phyloP scores from a whole-genome alignment of 352 stramenopile species.

The Albugo candida region DNA sequence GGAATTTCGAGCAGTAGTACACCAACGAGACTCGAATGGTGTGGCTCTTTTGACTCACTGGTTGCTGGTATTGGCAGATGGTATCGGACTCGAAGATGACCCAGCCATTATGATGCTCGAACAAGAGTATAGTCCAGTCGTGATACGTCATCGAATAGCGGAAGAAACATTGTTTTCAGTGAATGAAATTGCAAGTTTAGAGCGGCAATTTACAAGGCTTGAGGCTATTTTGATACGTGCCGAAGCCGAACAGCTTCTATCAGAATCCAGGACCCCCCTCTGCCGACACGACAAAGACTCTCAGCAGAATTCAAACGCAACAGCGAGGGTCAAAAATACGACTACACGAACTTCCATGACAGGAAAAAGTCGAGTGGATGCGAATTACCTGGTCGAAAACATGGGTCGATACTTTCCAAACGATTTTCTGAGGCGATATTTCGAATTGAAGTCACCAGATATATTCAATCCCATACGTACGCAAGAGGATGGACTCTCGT shows the following conservation, averaged over 20 bases:
- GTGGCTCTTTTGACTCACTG: slow-evolving; percentile 40
- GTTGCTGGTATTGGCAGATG: slow-evolving; percentile 36
- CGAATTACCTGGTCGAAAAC: too few relatives aligned
- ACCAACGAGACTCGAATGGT: slow-evolving; percentile 25
- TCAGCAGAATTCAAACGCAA: too few relatives aligned
- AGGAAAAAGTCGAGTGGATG: too few relatives aligned
- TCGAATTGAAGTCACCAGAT: not conserved
- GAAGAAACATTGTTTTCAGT: slow-evolving; percentile 47
- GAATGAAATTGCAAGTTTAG: slow-evolving; percentile 46
- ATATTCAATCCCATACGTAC: not conserved
- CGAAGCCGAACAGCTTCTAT: slow-evolving; percentile 27
- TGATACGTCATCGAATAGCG: slow-evolving; percentile 58
- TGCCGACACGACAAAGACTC: too few relatives aligned
- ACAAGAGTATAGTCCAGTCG: slow-evolving; percentile 57
- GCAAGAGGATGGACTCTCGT: too few relatives aligned
- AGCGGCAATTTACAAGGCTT: slow-evolving; percentile 47
- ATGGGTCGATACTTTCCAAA: too few relatives aligned
- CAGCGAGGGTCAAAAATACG: too few relatives aligned
- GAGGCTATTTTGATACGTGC: slow-evolving; percentile 30
- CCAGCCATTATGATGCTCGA: slow-evolving; percentile 48
- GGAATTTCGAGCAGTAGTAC: slow-evolving; percentile 38
- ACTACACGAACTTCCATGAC: too few relatives aligned
- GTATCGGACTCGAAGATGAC: slow-evolving; percentile 51
- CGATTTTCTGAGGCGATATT: too few relatives aligned
- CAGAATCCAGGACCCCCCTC: not conserved